Evolutionary conservation across 352 stramenopile species (phyloP).

Genomic region (Pythium sp.): DNA sequence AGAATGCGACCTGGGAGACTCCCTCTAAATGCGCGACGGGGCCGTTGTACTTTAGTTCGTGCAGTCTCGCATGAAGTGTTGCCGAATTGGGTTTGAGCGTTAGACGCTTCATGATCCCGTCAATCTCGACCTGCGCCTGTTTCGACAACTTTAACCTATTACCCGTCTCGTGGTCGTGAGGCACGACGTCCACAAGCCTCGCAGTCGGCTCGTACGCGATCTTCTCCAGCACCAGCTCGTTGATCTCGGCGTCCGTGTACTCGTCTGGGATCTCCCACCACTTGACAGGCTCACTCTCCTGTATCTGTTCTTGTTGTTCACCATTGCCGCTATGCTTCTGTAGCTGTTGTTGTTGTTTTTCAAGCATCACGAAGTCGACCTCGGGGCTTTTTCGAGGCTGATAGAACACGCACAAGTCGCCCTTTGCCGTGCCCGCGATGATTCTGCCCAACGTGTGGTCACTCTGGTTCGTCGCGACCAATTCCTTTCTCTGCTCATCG

Average conservation of each 20-base stretch:
- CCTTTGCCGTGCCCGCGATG: constrained; percentile 58
- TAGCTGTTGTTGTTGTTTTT: constrained; percentile 14
- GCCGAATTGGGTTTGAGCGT: constrained; percentile 46
- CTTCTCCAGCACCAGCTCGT: constrained; percentile 58
- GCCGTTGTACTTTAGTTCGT: constrained; percentile 52
- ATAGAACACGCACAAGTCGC: constrained; percentile 68
- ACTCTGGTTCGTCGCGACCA: constrained; percentile 36
- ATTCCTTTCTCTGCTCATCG: constrained; percentile 42
- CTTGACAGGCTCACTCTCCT: constrained; percentile 45
- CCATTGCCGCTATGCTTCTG: background rate
- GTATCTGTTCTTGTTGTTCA: background rate
- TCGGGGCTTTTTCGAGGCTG: constrained; percentile 44
- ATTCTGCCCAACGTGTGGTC: constrained; percentile 64
- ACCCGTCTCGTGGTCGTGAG: constrained; percentile 58
- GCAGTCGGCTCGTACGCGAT: constrained; percentile 55
- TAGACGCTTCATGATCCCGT: constrained; percentile 46
- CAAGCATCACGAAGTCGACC: constrained; percentile 23
- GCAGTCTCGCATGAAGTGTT: constrained; percentile 33
- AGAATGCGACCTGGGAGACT: constrained; percentile 48
- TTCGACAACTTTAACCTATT: constrained; percentile 65
- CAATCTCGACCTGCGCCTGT: constrained; percentile 52
- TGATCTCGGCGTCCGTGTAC: constrained; percentile 60
- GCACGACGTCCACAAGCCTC: constrained; percentile 57
- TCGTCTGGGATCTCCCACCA: constrained; percentile 78
- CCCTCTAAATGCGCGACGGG: constrained; percentile 45